Percentiles rank a stretch among this genome's conserved stretches.
Evolutionary conservation across 768 basidiomycete genomes (phyloP).

Genomic region (Tulasnella sp.): DNA sequence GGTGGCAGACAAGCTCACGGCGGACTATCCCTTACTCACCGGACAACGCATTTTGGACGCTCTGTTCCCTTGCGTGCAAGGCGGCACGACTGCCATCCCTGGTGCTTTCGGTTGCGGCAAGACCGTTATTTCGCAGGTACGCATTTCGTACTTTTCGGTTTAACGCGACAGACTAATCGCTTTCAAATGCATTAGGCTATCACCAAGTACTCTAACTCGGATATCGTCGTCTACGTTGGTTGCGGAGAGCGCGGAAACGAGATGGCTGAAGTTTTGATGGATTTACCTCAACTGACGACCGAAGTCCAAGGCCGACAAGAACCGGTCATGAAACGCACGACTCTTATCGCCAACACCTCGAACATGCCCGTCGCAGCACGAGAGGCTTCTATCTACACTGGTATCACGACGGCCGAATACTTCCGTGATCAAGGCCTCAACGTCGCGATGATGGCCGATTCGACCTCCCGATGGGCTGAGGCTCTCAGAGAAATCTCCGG

Average conservation of each 20-base stretch:
- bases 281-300: constrained; percentile 85
- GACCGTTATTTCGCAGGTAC: constrained; percentile 84
- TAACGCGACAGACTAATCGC: not conserved
- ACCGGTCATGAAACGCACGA: constrained; percentile 99
- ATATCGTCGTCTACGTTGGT: constrained; percentile 98
- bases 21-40: constrained; percentile 82
- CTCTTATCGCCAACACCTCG: constrained; percentile 96
- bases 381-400: constrained; percentile 98
- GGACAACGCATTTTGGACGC: constrained; percentile 97
- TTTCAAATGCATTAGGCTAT: constrained; percentile 39
- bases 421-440: constrained; percentile 98
- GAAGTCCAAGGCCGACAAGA: constrained; percentile 87
- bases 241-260: constrained; percentile 99
- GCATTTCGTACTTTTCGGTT: not conserved
- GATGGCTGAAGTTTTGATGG: constrained; percentile 93
- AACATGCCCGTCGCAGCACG: constrained; percentile 99
- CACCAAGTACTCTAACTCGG: constrained; percentile 98
- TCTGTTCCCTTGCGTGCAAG: constrained; percentile 96
- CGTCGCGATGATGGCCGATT: constrained; percentile 99
- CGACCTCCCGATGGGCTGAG: constrained; percentile 98
- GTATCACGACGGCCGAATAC: constrained; percentile 97
- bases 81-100: constrained; percentile 93
- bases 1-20: constrained; percentile 88
- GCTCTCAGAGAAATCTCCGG: constrained; percentile 98
- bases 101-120: constrained; percentile 99